A percentile compares a stretch with the other conserved stretches of the same genome.
These are phyloP conservation scores for Choanephora cucurbitarum DNA, from an alignment of 371 early-diverging fungal genomes.

Conservation along the genomic window DNA sequence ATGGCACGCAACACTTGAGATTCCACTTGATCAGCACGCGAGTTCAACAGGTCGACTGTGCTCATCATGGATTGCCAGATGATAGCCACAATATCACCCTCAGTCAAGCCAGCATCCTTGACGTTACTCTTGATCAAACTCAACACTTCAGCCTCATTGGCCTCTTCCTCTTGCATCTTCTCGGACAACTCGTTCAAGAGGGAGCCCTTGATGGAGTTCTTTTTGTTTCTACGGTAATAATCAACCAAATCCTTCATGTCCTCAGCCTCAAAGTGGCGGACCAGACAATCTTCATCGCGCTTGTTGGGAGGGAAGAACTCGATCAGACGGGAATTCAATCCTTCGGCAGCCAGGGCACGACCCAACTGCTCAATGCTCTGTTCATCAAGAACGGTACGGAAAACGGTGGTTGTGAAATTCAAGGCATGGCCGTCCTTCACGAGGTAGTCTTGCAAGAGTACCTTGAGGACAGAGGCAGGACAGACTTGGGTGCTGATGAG, in stretches of 20 bases:
- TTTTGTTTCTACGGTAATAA: constrained; percentile 75
- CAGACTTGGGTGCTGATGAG: constrained; percentile 72
- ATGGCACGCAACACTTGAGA: constrained; percentile 68
- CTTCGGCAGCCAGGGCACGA: constrained; percentile 65
- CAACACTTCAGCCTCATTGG: constrained; percentile 58
- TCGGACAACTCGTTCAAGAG: constrained; percentile 60
- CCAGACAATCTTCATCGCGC: constrained; percentile 84
- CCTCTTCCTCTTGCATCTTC: constrained; percentile 59
- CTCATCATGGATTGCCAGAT: constrained; percentile 82
- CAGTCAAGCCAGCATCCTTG: constrained; percentile 75
- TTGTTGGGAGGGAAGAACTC: constrained; percentile 94
- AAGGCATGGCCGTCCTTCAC: constrained; percentile 88
- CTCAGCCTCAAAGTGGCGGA: constrained; percentile 89
- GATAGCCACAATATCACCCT: constrained; percentile 74
- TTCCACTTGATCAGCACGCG: constrained; percentile 85
- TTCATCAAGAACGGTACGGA: constrained; percentile 79
- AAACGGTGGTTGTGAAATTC: constrained; percentile 78
- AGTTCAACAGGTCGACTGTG: constrained; percentile 71
- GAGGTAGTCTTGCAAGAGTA: constrained; percentile 88
- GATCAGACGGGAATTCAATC: constrained; percentile 72
- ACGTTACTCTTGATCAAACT: constrained; percentile 66
- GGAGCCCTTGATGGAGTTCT: constrained; percentile 67
- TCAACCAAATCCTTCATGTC: constrained; percentile 86
- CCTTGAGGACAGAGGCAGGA: constrained; percentile 66
- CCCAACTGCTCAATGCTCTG: constrained; percentile 79